Percentiles rank a stretch among this genome's conserved stretches.
Evolutionary conservation across 2,329 filamentous ascomycete genomes (phyloP).

Genomic region (Fusarium sp.): DNA sequence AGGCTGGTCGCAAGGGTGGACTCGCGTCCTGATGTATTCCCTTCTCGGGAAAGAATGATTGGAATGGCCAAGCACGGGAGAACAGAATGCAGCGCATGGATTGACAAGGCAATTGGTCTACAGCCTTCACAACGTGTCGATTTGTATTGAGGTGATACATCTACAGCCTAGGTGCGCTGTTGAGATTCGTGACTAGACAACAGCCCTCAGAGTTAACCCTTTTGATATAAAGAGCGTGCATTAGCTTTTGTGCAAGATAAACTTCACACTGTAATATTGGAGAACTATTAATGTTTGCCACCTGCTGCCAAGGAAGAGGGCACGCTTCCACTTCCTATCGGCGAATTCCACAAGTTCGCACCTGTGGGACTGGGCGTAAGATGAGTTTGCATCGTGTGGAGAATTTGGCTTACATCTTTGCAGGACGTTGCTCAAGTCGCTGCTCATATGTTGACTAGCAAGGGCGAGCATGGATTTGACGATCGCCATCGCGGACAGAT

Average conservation of each 20-base stretch:
- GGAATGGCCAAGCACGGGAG: neutral
- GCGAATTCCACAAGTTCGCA: conserved; percentile 25
- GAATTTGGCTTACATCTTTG: rapidly evolving
- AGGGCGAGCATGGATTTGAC: conserved; percentile 27
- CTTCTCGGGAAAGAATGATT: neutral
- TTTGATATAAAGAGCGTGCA: conserved; percentile 1
- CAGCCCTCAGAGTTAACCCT: too few relatives aligned
- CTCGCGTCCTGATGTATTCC: conserved; percentile 19
- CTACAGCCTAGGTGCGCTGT: too few relatives aligned
- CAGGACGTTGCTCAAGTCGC: conserved; percentile 29
- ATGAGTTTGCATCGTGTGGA: rapidly evolving
- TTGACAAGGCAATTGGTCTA: neutral
- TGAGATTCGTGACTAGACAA: too few relatives aligned
- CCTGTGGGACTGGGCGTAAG: conserved; percentile 27
- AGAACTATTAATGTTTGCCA: too few relatives aligned
- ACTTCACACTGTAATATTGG: neutral
- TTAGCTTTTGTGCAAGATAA: neutral
- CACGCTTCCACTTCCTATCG: conserved; percentile 9
- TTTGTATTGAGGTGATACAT: too few relatives aligned
- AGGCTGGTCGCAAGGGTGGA: conserved; percentile 69
- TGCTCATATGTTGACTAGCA: conserved; percentile 23
- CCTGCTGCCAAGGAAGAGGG: conserved; percentile 9
- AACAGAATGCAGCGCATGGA: neutral
- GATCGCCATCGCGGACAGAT: conserved; percentile 20
- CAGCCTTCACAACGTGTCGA: too few relatives aligned